Evolutionary conservation across 352 stramenopile species (phyloP).

Genomic region (Phytophthora melonis): DNA sequence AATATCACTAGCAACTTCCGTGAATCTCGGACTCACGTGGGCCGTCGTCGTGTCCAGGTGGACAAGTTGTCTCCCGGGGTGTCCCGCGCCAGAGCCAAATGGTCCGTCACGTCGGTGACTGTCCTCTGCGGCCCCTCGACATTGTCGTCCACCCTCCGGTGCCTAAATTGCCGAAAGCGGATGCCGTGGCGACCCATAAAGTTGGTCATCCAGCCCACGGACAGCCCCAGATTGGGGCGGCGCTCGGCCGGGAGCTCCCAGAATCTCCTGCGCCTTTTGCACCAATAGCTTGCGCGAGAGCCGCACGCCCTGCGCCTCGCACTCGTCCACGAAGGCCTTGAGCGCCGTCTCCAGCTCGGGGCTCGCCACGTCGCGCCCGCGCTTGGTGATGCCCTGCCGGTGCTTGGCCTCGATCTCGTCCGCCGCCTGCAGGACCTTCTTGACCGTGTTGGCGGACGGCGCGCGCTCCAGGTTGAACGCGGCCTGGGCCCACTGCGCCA

Average conservation of each 20-base stretch:
- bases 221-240: slow-evolving; percentile 28
- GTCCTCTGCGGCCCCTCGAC: slow-evolving; percentile 17
- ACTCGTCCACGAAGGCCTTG: slow-evolving; percentile 19
- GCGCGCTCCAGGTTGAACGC: slow-evolving; percentile 30
- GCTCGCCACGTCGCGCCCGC: slow-evolving; percentile 29
- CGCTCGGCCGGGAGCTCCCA: slow-evolving; percentile 21
- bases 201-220: slow-evolving; percentile 41
- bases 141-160: slow-evolving; percentile 8
- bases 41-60: slow-evolving; percentile 1
- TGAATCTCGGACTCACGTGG: not conserved
- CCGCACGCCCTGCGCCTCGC: not conserved
- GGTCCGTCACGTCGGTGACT: slow-evolving; percentile 27
- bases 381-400: slow-evolving; percentile 30
- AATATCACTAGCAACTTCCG: not conserved
- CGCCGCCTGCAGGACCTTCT: slow-evolving; percentile 28
- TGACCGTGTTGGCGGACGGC: slow-evolving; percentile 32
- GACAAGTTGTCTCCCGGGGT: slow-evolving; percentile 9
- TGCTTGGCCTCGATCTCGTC: slow-evolving; percentile 33
- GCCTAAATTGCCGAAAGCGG: slow-evolving; percentile 28
- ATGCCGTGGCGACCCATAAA: slow-evolving; percentile 39
- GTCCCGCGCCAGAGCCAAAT: slow-evolving; percentile 27
- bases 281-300: slow-evolving; percentile 37
- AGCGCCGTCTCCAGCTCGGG: slow-evolving; percentile 33
- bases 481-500: slow-evolving; percentile 25
- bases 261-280: slow-evolving; percentile 31